phyloP scores from a whole-genome alignment of 495 filamentous ascomycete species.

The Bryoglossum gracile region DNA sequence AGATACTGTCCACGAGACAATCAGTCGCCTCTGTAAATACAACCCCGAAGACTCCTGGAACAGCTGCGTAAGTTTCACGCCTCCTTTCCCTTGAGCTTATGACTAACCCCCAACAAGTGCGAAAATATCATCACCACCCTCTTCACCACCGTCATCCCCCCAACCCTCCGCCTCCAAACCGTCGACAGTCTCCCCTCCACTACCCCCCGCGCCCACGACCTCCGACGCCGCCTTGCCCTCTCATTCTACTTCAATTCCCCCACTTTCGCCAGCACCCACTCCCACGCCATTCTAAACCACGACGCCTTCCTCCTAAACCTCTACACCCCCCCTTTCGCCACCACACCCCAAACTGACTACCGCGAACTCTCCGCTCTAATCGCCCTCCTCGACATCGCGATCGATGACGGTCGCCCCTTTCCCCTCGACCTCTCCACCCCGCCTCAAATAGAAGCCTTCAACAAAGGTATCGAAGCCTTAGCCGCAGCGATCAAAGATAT shows the following conservation, averaged over 20 bases:
- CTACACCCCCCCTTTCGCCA: slow-evolving; percentile 39
- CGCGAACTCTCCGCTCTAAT: slow-evolving; percentile 53
- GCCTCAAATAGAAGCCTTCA: slow-evolving; percentile 44
- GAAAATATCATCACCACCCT: slow-evolving; percentile 42
- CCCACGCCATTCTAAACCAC: slow-evolving; percentile 42
- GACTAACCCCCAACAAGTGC: slow-evolving; percentile 45
- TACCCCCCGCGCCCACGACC: slow-evolving; percentile 46
- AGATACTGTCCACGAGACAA: slow-evolving; percentile 13
- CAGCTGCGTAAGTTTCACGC: slow-evolving; percentile 12
- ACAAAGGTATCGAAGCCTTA: slow-evolving; percentile 61
- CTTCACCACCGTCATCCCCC: slow-evolving; percentile 44
- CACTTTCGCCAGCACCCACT: slow-evolving; percentile 28
- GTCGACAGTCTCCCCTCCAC: slow-evolving; percentile 51
- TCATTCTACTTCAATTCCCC: slow-evolving; percentile 57
- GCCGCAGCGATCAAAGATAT: slow-evolving; percentile 55
- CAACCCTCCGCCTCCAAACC: slow-evolving; percentile 49
- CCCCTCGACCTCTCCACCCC: slow-evolving; percentile 25
- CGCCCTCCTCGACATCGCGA: slow-evolving; percentile 61
- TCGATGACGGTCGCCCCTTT: slow-evolving; percentile 52
- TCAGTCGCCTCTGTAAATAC: slow-evolving; percentile 15
- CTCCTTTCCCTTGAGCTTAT: slow-evolving; percentile 16
- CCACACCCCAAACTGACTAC: slow-evolving; percentile 57
- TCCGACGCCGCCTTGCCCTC: slow-evolving; percentile 67
- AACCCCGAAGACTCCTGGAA: slow-evolving; percentile 16
- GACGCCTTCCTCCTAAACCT: slow-evolving; percentile 44